Evolutionary conservation across 139 green algal species (phyloP).

Genomic region (Volvox africanus): DNA sequence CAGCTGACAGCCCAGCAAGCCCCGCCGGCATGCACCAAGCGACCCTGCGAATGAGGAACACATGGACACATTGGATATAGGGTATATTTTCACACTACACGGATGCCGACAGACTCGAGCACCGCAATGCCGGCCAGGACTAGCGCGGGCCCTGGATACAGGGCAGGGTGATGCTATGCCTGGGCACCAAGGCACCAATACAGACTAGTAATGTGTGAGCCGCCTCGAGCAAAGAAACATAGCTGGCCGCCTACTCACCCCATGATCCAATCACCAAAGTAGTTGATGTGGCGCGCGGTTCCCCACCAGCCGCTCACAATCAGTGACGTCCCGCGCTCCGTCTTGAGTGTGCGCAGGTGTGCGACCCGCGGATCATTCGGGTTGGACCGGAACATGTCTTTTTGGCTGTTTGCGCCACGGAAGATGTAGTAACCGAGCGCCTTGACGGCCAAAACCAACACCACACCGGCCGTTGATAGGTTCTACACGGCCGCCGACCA

Average conservation of each 20-base stretch:
- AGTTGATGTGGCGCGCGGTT: constrained; percentile 83
- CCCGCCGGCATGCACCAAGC: constrained; percentile 91
- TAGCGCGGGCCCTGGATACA: too few relatives aligned
- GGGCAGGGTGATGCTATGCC: too few relatives aligned
- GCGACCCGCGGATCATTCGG: constrained; percentile 76
- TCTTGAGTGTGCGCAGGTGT: constrained; percentile 88
- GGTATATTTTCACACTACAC: too few relatives aligned
- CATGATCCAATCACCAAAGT: constrained; percentile 84
- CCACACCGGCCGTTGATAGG: constrained; percentile 60
- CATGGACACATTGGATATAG: too few relatives aligned
- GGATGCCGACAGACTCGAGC: too few relatives aligned
- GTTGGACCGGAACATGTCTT: constrained; percentile 84
- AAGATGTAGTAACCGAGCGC: constrained; percentile 92
- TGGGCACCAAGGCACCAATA: too few relatives aligned
- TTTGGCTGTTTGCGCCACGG: constrained; percentile 95
- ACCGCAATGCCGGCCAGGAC: too few relatives aligned
- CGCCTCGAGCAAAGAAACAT: too few relatives aligned
- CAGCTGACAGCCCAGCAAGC: constrained; percentile 72
- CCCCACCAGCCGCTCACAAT: constrained; percentile 92
- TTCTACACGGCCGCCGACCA: constrained; percentile 32
- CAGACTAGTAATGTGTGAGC: too few relatives aligned
- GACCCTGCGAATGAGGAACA: constrained; percentile 54
- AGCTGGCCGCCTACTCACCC: constrained; percentile 52
- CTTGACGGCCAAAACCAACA: constrained; percentile 80
- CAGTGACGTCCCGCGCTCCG: constrained; percentile 84